Conservation (phyloP, 2,329 filamentous ascomycete genomes). For the Cadophora sp. region DNA sequence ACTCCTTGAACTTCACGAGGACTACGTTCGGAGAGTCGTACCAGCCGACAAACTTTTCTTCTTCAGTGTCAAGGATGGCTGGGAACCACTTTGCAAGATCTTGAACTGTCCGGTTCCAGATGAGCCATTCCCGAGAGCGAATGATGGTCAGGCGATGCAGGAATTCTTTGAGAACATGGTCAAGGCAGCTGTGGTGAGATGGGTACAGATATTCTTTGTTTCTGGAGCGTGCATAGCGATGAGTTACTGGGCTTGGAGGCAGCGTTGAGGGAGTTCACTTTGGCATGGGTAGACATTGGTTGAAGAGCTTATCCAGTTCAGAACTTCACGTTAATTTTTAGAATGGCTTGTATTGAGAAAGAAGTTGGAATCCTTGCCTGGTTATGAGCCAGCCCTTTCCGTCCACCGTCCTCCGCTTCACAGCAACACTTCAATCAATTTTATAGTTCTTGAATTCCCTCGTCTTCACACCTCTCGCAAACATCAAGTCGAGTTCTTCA, state of each 20-base stretch:
- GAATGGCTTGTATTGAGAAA: too few species aligned
- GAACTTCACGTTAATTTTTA: too few species aligned
- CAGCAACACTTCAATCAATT: conserved; percentile 19
- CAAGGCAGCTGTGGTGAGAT: conserved; percentile 21
- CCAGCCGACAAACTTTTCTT: conserved; percentile 27
- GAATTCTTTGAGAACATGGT: conserved; percentile 22
- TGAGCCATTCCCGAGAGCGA: conserved; percentile 43
- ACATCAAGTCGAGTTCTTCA: conserved; percentile 56
- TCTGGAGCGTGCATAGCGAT: conserved; percentile 17
- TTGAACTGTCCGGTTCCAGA: conserved; percentile 44
- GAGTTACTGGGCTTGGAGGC: conserved; percentile 11
- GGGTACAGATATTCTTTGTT: conserved; percentile 22
- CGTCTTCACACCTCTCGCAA: conserved; percentile 47
- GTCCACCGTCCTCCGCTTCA: not conserved
- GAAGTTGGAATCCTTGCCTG: too few species aligned
- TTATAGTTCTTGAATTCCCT: conserved; percentile 44
- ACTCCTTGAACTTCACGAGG: conserved; percentile 27
- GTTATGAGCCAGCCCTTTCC: too few species aligned
- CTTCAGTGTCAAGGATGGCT: conserved; percentile 40
- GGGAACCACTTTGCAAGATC: conserved; percentile 47
- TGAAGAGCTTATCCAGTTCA: too few species aligned
- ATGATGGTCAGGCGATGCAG: conserved; percentile 35
- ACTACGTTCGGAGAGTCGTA: conserved; percentile 27
- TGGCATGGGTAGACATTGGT: not conserved
- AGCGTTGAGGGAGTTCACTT: not conserved